Evolutionary conservation across 2,329 filamentous ascomycete genomes (phyloP).

Genomic region (Paradendryphiella salina): DNA sequence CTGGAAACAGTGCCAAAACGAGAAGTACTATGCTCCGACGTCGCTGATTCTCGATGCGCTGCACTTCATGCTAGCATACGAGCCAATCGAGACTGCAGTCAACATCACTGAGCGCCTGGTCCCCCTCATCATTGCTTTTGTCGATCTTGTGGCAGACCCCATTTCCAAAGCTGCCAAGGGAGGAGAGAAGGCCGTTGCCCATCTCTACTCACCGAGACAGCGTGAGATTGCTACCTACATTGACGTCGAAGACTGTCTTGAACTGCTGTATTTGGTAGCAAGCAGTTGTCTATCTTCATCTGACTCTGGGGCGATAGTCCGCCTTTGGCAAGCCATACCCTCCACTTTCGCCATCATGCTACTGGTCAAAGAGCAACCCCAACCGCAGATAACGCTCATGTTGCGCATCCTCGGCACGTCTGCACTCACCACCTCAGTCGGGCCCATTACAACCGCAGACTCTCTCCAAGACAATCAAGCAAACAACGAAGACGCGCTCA

Average conservation of each 20-base stretch:
- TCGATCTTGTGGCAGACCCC: conserved; percentile 60
- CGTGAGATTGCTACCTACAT: conserved; percentile 60
- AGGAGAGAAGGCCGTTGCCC: conserved; percentile 32
- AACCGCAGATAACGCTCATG: conserved; percentile 65
- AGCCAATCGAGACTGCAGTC: conserved; percentile 62
- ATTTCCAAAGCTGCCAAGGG: conserved; percentile 43
- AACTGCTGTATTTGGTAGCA: conserved; percentile 66
- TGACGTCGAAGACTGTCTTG: conserved; percentile 65
- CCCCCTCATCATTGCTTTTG: conserved; percentile 50
- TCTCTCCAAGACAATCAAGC: conserved; percentile 38
- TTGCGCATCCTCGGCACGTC: conserved; percentile 70
- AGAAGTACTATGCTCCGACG: conserved; percentile 65
- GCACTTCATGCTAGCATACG: conserved; percentile 64
- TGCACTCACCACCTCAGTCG: conserved; percentile 65
- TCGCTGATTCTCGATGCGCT: conserved; percentile 67
- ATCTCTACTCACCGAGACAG: conserved; percentile 46
- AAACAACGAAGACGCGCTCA: conserved; percentile 52
- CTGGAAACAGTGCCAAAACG: conserved; percentile 69
- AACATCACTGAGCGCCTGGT: conserved; percentile 62
- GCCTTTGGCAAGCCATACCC: conserved; percentile 70
- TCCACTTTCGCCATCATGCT: conserved; percentile 69
- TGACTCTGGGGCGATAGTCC: conserved; percentile 46
- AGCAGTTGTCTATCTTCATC: conserved; percentile 58
- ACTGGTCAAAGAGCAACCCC: conserved; percentile 67
- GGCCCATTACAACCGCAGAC: conserved; percentile 62